phyloP scores from a whole-genome alignment of 148 eudicot genomes.

The Rhododendron mucronatum region DNA sequence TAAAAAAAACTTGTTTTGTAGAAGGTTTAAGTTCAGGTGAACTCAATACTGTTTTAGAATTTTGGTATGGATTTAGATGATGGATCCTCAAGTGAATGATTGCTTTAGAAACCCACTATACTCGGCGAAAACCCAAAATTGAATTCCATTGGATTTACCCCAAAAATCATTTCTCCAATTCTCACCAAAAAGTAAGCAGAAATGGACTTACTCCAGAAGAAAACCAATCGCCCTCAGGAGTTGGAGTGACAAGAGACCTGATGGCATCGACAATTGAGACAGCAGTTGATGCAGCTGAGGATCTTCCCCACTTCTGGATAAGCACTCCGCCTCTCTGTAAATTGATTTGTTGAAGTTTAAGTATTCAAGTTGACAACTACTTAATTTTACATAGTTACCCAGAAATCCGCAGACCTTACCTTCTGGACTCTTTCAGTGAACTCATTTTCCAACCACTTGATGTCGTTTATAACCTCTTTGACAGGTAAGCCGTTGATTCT shows the following conservation, averaged over 20 bases:
- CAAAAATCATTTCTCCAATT: neutral
- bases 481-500: conserved; percentile 83
- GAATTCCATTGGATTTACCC: neutral
- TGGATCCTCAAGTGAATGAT: neutral
- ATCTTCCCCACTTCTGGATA: conserved; percentile 97
- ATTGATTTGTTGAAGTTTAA: neutral
- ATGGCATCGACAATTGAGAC: conserved; percentile 93
- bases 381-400: neutral
- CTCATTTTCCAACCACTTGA: conserved; percentile 89
- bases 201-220: conserved; percentile 79
- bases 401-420: conserved; percentile 31
- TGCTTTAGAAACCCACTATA: neutral
- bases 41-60: neutral
- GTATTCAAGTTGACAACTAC: neutral
- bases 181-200: neutral
- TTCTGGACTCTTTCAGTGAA: conserved; percentile 81
- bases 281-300: conserved; percentile 97
- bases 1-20: neutral
- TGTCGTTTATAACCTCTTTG: conserved; percentile 77
- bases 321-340: conserved; percentile 90
- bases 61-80: neutral
- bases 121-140: neutral
- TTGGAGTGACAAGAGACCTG: conserved; percentile 81
- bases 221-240: conserved; percentile 98
- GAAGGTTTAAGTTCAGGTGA: neutral